Evolutionary conservation across 2,329 filamentous ascomycete genomes (phyloP), one percentile per base, ranked within the genome.

Genomic region (Arthrobotrys conoides): DNA sequence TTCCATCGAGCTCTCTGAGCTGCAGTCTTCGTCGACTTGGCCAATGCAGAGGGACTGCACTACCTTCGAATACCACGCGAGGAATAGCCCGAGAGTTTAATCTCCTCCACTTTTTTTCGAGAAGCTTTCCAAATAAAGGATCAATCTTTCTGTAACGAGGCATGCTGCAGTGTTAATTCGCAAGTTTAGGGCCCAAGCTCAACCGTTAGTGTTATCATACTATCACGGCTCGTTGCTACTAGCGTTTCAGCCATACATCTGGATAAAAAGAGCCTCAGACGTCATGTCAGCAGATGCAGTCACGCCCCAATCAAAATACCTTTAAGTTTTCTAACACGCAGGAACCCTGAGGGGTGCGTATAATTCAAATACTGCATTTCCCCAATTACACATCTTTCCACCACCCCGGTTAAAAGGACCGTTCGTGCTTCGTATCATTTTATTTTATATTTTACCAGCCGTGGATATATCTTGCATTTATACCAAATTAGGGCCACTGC

Each of bases 241-340:
- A 67, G n/a, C 51, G 73, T 78, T 78, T 78, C 73, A 78, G 73
- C 73, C 73, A 78, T 68, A 71, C 41, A 69, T 55, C 30, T 71
- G 73, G 73, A 68, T 78, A 78, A 78, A n/a, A 46, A 78, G 73
- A 78, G 73, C 73, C 73, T 71, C 73, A 77, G 73, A 77, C 67
- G 73, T 77, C 73, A 77, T 67, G 67, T 77, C 66, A 71, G 73
- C 73, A 70, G 73, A 61, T 71, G 49, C 72, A 70, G 49, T 76
- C 66, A 76, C 72, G 66, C 49, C 61, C 48, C 66, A 71, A 63
- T 61, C 38, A 64, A 38, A 63, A 53, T 48, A 33, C 9, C 48
- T 59, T 59, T 49, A 53, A 33, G 30, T 24, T 46, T 36, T 64
- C 53, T 59, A 61, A 48, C 36, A 55, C 38, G 38, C 33, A 48